Conservation (phyloP, 257 asterid species). For the Voacanga thouarsii region DNA sequence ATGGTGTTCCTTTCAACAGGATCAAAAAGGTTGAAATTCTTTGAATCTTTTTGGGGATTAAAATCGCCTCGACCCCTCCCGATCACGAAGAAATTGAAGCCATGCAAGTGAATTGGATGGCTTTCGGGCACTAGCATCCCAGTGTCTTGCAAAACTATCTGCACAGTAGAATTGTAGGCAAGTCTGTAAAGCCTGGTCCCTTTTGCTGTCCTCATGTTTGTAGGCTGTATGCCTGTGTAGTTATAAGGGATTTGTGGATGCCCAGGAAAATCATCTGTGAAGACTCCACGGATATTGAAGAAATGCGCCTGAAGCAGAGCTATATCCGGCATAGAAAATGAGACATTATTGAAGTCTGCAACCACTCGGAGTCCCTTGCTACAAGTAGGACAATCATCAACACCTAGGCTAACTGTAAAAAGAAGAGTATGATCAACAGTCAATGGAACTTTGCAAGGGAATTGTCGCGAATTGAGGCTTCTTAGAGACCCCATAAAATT, state of each 20-base stretch:
- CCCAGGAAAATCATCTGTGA: slow-evolving; percentile 60
- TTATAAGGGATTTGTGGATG: slow-evolving; percentile 34
- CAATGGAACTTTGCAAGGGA: slow-evolving; percentile 44
- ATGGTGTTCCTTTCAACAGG: slow-evolving; percentile 68
- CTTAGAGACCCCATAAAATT: slow-evolving; percentile 39
- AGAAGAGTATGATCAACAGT: slow-evolving; percentile 42
- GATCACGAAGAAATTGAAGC: slow-evolving; percentile 47
- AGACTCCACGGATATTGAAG: slow-evolving; percentile 47
- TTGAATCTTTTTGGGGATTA: slow-evolving; percentile 34
- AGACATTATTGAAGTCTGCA: slow-evolving; percentile 53
- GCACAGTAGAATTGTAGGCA: slow-evolving; percentile 46
- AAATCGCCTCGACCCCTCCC: slow-evolving; percentile 51
- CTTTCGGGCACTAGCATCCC: slow-evolving; percentile 51
- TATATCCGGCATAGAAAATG: slow-evolving; percentile 44
- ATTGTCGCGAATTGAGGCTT: slow-evolving; percentile 38
- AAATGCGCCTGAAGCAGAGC: slow-evolving; percentile 54
- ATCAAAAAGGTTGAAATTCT: slow-evolving; percentile 48
- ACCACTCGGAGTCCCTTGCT: slow-evolving; percentile 29
- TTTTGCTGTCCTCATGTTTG: slow-evolving; percentile 37
- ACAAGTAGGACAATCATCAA: slow-evolving; percentile 39
- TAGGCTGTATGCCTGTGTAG: slow-evolving; percentile 47
- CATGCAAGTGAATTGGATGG: slow-evolving; percentile 63
- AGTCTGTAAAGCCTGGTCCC: slow-evolving; percentile 55
- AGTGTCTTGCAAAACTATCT: slow-evolving; percentile 51
- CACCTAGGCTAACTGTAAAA: slow-evolving; percentile 53